phyloP scores from a whole-genome alignment of 2,329 filamentous ascomycete species.

The Curvularia hawaiiensis region DNA sequence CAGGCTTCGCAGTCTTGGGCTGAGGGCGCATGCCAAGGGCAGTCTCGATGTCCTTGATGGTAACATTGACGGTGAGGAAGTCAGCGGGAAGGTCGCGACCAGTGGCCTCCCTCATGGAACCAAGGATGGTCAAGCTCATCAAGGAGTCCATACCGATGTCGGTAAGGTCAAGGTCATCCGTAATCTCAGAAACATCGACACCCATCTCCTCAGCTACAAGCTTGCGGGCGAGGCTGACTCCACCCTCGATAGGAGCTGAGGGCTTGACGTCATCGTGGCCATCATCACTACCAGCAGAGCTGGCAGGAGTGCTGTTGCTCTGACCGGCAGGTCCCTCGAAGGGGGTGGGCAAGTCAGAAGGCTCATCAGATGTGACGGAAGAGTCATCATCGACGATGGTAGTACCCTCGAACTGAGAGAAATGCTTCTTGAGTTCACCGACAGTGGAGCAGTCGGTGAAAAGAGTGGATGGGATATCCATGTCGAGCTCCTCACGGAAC shows the following conservation, averaged over 20 bases:
- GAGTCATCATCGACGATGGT: slow-evolving; percentile 48
- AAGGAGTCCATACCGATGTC: slow-evolving; percentile 63
- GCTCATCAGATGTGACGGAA: slow-evolving; percentile 48
- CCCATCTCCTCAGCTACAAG: slow-evolving; percentile 65
- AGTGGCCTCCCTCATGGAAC: slow-evolving; percentile 57
- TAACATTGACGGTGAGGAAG: slow-evolving; percentile 65
- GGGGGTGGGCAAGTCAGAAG: slow-evolving; percentile 51
- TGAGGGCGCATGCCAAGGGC: slow-evolving; percentile 62
- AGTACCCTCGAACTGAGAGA: slow-evolving; percentile 54
- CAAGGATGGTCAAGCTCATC: slow-evolving; percentile 58
- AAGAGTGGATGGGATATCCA: slow-evolving; percentile 63
- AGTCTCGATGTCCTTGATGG: slow-evolving; percentile 69
- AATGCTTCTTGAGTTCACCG: slow-evolving; percentile 64
- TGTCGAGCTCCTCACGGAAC: slow-evolving; percentile 65
- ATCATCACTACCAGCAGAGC: slow-evolving; percentile 55
- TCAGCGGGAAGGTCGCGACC: slow-evolving; percentile 56
- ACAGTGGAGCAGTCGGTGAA: slow-evolving; percentile 66
- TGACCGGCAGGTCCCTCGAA: slow-evolving; percentile 43
- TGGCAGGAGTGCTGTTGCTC: slow-evolving; percentile 53
- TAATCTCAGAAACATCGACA: slow-evolving; percentile 64
- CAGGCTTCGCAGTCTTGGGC: slow-evolving; percentile 34
- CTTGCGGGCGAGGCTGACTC: slow-evolving; percentile 54
- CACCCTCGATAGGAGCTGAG: slow-evolving; percentile 43
- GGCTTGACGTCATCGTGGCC: slow-evolving; percentile 46
- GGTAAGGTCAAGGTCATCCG: slow-evolving; percentile 63